Evolutionary conservation across 2,329 filamentous ascomycete species (phyloP).

Genomic region (Emmonsiellopsis sp.): DNA sequence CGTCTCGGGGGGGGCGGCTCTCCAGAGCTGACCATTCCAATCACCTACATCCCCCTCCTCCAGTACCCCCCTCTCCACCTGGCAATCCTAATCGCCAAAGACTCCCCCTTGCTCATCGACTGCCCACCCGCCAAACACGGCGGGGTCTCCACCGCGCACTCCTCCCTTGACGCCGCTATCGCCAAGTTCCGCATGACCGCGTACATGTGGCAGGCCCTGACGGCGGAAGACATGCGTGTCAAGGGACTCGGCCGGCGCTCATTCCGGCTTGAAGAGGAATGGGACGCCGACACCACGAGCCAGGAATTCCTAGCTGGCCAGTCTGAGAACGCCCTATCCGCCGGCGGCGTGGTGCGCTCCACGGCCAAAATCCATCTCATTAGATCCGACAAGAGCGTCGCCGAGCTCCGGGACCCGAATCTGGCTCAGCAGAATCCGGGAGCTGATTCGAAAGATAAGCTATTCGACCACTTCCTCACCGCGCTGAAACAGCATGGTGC

Average conservation of each 20-base stretch:
- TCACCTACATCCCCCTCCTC: slow-evolving; percentile 13
- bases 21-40: slow-evolving; percentile 7
- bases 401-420: slow-evolving; percentile 12
- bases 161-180: slow-evolving; percentile 13
- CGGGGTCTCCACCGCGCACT: slow-evolving; percentile 12
- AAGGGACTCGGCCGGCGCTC: slow-evolving; percentile 17
- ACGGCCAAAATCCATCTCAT: slow-evolving; percentile 15
- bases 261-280: slow-evolving; percentile 18
- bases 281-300: slow-evolving; percentile 9
- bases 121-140: slow-evolving; percentile 14
- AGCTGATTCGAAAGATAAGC: slow-evolving; percentile 7
- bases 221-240: slow-evolving; percentile 15
- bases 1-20: slow-evolving; percentile 3
- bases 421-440: slow-evolving; percentile 14
- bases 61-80: slow-evolving; percentile 17
- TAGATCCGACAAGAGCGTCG: slow-evolving; percentile 12
- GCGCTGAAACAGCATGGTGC: slow-evolving; percentile 8
- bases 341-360: neutral
- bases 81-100: slow-evolving; percentile 15
- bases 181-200: slow-evolving; percentile 16
- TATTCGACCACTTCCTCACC: slow-evolving; percentile 13
- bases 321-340: neutral
- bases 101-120: slow-evolving; percentile 15
- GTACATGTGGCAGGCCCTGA: slow-evolving; percentile 18
- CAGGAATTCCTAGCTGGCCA: neutral